Conservation (phyloP, 202 grass and related monocot species). For the Musa balbisiana region DNA sequence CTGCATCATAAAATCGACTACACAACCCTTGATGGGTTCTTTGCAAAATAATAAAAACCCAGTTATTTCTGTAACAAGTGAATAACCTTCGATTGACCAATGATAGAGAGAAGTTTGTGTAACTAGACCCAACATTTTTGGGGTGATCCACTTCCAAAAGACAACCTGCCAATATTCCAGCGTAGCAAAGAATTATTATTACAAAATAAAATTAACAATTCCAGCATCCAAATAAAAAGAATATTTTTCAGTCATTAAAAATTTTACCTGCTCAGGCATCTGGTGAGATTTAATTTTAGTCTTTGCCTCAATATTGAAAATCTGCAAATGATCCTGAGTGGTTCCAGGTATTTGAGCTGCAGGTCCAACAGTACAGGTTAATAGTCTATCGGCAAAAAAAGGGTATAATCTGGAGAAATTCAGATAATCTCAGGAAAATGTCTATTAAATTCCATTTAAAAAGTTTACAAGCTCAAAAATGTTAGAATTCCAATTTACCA, state of each 20-base stretch:
- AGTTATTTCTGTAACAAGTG: neutral
- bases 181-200: neutral
- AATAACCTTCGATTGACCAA: constrained; percentile 28
- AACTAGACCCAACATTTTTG: constrained; percentile 20
- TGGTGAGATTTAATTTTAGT: constrained; percentile 89
- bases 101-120: constrained; percentile 26
- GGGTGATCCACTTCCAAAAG: constrained; percentile 28
- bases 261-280: constrained; percentile 78
- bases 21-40: neutral
- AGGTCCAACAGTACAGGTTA: constrained; percentile 18
- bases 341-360: constrained; percentile 84
- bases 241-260: neutral
- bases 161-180: constrained; percentile 34
- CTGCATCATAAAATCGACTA: too few species aligned
- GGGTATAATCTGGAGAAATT: neutral
- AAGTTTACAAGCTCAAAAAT: neutral
- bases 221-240: neutral
- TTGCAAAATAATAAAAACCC: neutral
- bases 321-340: constrained; percentile 84
- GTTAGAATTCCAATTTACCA: too few species aligned
- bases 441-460: neutral
- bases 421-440: neutral
- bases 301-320: constrained; percentile 87
- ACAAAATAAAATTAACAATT: neutral
- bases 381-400: neutral